phyloP scores from a whole-genome alignment of 164 flowering plant species.

The Tetrastigma voinierianum region DNA sequence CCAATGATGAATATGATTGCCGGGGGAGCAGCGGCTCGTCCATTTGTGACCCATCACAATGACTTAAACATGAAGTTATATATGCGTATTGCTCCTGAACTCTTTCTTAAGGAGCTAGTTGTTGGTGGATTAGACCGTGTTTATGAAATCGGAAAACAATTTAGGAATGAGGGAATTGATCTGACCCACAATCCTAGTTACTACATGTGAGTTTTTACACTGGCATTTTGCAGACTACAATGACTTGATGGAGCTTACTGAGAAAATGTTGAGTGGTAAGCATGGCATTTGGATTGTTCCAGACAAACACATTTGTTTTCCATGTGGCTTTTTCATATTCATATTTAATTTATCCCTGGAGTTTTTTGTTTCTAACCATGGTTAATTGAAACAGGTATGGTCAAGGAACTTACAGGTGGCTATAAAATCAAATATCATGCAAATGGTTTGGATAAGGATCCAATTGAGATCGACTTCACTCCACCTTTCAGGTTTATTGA shows the following conservation, averaged over 20 bases:
- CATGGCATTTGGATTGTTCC: not conserved
- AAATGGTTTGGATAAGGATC: constrained; percentile 77
- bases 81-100: constrained; percentile 97
- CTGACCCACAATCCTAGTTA: constrained; percentile 93
- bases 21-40: constrained; percentile 96
- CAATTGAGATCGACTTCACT: constrained; percentile 95
- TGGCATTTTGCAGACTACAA: constrained; percentile 98
- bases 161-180: constrained; percentile 96
- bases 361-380: not conserved
- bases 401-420: constrained; percentile 84
- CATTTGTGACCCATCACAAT: constrained; percentile 94
- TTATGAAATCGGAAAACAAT: constrained; percentile 94
- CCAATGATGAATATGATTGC: constrained; percentile 99
- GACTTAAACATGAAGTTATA: constrained; percentile 77
- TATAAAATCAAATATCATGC: constrained; percentile 82
- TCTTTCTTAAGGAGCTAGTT: constrained; percentile 81
- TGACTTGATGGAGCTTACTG: constrained; percentile 88
- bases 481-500: constrained; percentile 87
- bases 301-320: not conserved
- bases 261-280: constrained; percentile 84
- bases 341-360: not conserved
- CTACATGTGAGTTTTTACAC: constrained; percentile 91
- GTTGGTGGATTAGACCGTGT: constrained; percentile 94
- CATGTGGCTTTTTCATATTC: not conserved
- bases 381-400: constrained; percentile 64